phyloP scores from a whole-genome alignment of 257 asterid genomes.

The Solanum pinnatisectum region DNA sequence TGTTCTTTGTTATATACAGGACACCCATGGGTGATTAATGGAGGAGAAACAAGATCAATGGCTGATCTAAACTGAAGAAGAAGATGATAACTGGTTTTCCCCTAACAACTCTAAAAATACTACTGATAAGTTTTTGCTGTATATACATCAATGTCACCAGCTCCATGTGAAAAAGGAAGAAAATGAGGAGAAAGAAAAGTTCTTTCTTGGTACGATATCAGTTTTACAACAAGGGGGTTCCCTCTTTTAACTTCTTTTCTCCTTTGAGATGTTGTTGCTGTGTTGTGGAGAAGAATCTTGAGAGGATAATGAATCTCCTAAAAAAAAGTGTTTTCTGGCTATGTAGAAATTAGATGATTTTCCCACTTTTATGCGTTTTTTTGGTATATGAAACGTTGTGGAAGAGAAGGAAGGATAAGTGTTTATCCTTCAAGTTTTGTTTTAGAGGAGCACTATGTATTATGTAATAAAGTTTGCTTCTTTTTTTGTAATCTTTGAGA shows the following conservation, averaged over 20 bases:
- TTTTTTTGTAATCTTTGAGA: neutral
- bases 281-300: neutral
- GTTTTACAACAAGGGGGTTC: neutral
- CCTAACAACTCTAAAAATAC: neutral
- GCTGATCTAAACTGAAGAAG: neutral
- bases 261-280: neutral
- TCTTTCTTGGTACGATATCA: neutral
- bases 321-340: neutral
- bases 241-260: neutral
- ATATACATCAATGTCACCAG: neutral
- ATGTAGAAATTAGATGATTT: neutral
- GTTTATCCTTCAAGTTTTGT: neutral
- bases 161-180: neutral
- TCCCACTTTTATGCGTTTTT: neutral
- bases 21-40: constrained; percentile 10
- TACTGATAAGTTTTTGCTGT: neutral
- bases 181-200: neutral
- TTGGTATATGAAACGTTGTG: neutral
- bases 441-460: neutral
- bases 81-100: neutral
- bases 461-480: neutral
- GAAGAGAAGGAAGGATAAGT: neutral
- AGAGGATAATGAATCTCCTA: neutral
- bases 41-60: neutral
- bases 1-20: neutral